Evolutionary conservation across 495 filamentous ascomycete genomes (phyloP).

Genomic region (Penicillium pulvis): DNA sequence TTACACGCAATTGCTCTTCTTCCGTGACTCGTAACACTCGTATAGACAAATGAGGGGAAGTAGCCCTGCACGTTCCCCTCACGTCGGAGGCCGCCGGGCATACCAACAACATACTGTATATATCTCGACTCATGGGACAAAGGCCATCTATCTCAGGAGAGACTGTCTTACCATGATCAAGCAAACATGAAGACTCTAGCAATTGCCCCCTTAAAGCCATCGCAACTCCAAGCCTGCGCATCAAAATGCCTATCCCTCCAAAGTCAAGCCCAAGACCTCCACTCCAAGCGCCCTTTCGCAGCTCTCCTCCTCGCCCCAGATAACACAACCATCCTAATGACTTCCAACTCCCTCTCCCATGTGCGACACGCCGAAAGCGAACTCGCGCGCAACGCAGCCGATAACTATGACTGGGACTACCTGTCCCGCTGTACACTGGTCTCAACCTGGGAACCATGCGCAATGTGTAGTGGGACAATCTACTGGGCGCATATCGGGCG

Average conservation of each 20-base stretch:
- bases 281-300: slow-evolving; percentile 51
- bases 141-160: neutral
- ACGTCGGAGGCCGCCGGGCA: slow-evolving; percentile 25
- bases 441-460: slow-evolving; percentile 59
- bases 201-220: slow-evolving; percentile 14
- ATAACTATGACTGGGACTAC: slow-evolving; percentile 51
- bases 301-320: slow-evolving; percentile 51
- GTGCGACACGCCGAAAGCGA: slow-evolving; percentile 58
- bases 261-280: slow-evolving; percentile 37
- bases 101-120: neutral
- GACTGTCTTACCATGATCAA: neutral
- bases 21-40: neutral
- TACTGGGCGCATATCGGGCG: slow-evolving; percentile 60
- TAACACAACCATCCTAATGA: slow-evolving; percentile 48
- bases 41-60: slow-evolving; percentile 12
- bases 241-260: slow-evolving; percentile 44
- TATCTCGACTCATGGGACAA: no score
- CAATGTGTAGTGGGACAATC: slow-evolving; percentile 52
- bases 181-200: neutral
- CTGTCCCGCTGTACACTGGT: slow-evolving; percentile 52
- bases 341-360: slow-evolving; percentile 54
- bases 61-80: slow-evolving; percentile 8
- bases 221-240: slow-evolving; percentile 39
- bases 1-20: neutral
- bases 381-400: slow-evolving; percentile 52